These are phyloP conservation scores for Globisporangium spiculum DNA, from an alignment of 352 stramenopile genomes.

Conservation along the genomic window DNA sequence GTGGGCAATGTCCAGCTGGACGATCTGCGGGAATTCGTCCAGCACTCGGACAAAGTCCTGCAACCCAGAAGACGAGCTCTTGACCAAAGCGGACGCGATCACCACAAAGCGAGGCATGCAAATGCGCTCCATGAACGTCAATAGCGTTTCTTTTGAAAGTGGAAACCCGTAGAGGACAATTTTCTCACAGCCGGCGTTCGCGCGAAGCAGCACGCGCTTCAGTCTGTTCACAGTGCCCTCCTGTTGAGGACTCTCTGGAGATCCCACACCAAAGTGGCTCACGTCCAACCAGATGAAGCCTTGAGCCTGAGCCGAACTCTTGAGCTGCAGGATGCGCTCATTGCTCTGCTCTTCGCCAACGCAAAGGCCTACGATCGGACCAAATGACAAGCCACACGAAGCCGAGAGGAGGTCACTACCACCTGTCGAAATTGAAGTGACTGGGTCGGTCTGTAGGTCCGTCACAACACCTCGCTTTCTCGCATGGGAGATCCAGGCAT, in stretches of 20 bases:
- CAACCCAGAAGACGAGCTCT: slow-evolving; percentile 6
- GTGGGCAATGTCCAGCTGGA: slow-evolving; percentile 27
- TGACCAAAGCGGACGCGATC: slow-evolving; percentile 13
- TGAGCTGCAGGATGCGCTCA: neutral
- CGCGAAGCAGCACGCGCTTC: slow-evolving; percentile 22
- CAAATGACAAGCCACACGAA: slow-evolving; percentile 9
- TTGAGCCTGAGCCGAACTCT: neutral
- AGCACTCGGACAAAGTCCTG: slow-evolving; percentile 21
- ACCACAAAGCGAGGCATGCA: slow-evolving; percentile 24
- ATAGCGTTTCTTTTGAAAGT: slow-evolving; percentile 16
- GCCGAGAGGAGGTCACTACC: neutral
- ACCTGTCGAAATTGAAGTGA: neutral
- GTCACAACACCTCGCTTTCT: neutral
- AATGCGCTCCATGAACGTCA: slow-evolving; percentile 20
- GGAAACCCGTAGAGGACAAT: slow-evolving; percentile 36
- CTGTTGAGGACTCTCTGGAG: neutral
- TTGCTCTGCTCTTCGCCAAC: slow-evolving; percentile 6
- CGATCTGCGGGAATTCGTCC: slow-evolving; percentile 22
- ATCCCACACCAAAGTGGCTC: neutral
- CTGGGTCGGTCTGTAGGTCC: neutral
- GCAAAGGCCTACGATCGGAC: slow-evolving; percentile 31
- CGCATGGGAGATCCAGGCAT: slow-evolving; percentile 6
- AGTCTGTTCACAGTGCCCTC: slow-evolving; percentile 1
- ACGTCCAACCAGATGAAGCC: slow-evolving; percentile 32
- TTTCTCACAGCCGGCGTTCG: slow-evolving; percentile 22